Evolutionary conservation across 2,329 filamentous ascomycete species (phyloP).

Genomic region (Colletotrichum tabaci): DNA sequence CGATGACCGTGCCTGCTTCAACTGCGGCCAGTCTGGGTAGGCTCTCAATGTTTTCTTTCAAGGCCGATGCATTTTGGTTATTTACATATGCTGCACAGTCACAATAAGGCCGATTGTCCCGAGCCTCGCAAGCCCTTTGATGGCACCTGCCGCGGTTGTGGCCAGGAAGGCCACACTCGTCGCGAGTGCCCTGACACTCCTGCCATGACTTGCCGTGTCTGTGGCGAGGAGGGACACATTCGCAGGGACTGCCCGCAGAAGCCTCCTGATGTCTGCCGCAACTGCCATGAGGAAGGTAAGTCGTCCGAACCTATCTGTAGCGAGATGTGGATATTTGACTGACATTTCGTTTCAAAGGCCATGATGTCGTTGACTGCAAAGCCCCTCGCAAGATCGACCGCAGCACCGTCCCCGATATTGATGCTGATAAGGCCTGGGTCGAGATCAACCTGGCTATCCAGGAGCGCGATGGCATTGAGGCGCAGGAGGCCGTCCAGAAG

Average conservation of each 20-base stretch:
- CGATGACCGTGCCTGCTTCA: conserved; percentile 51
- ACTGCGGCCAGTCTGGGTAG: conserved; percentile 56
- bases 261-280: conserved; percentile 69
- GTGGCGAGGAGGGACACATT: conserved; percentile 69
- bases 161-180: conserved; percentile 67
- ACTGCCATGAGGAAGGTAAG: conserved; percentile 74
- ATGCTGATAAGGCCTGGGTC: conserved; percentile 71
- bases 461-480: conserved; percentile 73
- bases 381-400: conserved; percentile 73
- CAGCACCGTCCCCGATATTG: conserved; percentile 62
- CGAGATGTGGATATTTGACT: conserved; percentile 5
- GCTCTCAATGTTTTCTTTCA: conserved; percentile 37
- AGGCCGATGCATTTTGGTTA: conserved; percentile 46
- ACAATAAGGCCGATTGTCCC: conserved; percentile 54
- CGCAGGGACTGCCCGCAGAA: conserved; percentile 75
- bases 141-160: conserved; percentile 61
- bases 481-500: conserved; percentile 71
- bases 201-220: conserved; percentile 72
- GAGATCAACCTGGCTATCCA: conserved; percentile 66
- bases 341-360: conserved; percentile 58
- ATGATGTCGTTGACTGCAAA: conserved; percentile 69
- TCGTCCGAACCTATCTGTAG: not conserved
- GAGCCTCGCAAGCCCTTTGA: conserved; percentile 45
- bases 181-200: conserved; percentile 75
- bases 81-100: conserved; percentile 32